phyloP scores from a whole-genome alignment of 768 basidiomycete species.

The Leccinum barrowsii region DNA sequence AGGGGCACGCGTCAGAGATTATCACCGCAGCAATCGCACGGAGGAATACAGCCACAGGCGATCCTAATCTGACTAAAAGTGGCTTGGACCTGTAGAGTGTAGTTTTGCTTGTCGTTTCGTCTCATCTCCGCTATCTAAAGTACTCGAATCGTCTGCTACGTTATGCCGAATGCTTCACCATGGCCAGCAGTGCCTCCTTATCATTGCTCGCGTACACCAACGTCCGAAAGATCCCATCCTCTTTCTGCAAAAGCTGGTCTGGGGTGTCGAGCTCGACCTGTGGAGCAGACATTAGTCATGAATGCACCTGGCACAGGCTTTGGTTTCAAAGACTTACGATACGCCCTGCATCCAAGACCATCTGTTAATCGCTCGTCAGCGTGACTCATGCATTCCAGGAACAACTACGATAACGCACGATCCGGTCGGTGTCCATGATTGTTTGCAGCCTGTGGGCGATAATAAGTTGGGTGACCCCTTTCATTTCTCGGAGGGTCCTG shows the following conservation, averaged over 20 bases:
- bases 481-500: slow-evolving; percentile 3
- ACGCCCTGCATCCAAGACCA: slow-evolving; percentile 9
- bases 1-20: slow-evolving; percentile 37
- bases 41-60: slow-evolving; percentile 30
- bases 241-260: slow-evolving; percentile 1
- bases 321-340: neutral
- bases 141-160: slow-evolving; percentile 7
- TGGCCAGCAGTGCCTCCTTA: slow-evolving; percentile 1
- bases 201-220: slow-evolving; percentile 8
- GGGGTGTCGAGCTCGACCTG: slow-evolving; percentile 9
- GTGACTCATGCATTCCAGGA: neutral
- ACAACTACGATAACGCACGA: neutral
- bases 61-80: slow-evolving; percentile 17
- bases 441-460: slow-evolving; percentile 7
- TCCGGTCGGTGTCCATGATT: slow-evolving; percentile 9
- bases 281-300: neutral
- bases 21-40: slow-evolving; percentile 35
- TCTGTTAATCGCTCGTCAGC: neutral
- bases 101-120: slow-evolving; percentile 1
- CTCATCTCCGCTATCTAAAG: slow-evolving; percentile 3
- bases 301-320: neutral
- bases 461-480: slow-evolving; percentile 7
- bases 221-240: neutral
- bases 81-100: slow-evolving; percentile 4
- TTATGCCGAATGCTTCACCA: slow-evolving; percentile 2